Conservation (phyloP, 1,139 yeast species). For the Candida pseudoviswanathii region DNA sequence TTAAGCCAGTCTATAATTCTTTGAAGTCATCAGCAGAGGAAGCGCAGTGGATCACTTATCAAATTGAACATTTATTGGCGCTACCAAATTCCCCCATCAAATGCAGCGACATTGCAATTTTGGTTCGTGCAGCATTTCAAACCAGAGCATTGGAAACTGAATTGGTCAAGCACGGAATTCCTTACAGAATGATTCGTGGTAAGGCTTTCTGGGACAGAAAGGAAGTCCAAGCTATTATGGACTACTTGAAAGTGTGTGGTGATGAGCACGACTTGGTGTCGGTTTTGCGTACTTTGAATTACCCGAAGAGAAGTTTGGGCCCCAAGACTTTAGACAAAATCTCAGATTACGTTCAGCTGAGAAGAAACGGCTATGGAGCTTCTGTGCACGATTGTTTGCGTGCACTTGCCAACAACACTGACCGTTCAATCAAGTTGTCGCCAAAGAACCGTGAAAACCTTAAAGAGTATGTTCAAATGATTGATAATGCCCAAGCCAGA, state of each 20-base stretch:
- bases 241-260: constrained; percentile 62
- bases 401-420: not conserved
- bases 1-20: constrained; percentile 51
- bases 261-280: constrained; percentile 35
- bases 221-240: constrained; percentile 65
- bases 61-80: constrained; percentile 48
- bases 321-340: constrained; percentile 43
- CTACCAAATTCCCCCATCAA: constrained; percentile 40
- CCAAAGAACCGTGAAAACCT: constrained; percentile 6
- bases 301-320: constrained; percentile 77
- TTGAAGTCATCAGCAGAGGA: constrained; percentile 50
- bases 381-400: constrained; percentile 8
- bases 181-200: constrained; percentile 71
- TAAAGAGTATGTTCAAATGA: constrained; percentile 5
- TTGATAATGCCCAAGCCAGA: constrained; percentile 24
- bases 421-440: constrained; percentile 4
- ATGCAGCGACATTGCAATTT: constrained; percentile 65
- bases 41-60: constrained; percentile 58
- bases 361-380: not conserved
- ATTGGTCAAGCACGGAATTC: constrained; percentile 55
- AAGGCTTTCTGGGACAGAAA: constrained; percentile 77
- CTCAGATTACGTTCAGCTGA: constrained; percentile 3
- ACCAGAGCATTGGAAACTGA: constrained; percentile 64
- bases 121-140: constrained; percentile 64
- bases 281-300: constrained; percentile 54